phyloP scores from a whole-genome alignment of 306 rosid species.

The Spatholobus suberectus region DNA sequence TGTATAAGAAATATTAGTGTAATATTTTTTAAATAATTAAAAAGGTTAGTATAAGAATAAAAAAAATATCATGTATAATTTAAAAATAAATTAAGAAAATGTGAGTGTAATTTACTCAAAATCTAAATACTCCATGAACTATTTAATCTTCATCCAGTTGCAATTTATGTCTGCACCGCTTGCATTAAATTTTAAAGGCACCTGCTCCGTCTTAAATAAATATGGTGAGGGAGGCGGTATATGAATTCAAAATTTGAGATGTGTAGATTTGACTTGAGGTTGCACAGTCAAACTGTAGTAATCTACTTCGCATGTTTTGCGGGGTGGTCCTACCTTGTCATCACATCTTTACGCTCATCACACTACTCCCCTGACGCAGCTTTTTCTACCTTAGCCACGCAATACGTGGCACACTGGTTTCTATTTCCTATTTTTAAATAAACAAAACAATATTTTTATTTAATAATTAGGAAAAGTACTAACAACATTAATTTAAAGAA shows the following conservation, averaged over 20 bases:
- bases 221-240: background rate
- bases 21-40: too few relatives aligned
- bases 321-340: slow-evolving; percentile 3
- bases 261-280: background rate
- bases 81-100: too few relatives aligned
- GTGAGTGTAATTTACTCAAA: too few relatives aligned
- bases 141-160: too few relatives aligned
- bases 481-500: background rate
- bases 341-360: background rate
- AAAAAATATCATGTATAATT: too few relatives aligned
- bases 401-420: background rate
- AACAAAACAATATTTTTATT: background rate
- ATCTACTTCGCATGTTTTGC: slow-evolving; percentile 29
- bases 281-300: background rate
- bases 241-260: background rate
- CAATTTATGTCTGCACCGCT: background rate
- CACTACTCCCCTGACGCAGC: too few relatives aligned
- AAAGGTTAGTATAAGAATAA: too few relatives aligned
- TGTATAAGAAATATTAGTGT: too few relatives aligned
- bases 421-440: background rate
- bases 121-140: too few relatives aligned
- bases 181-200: background rate
- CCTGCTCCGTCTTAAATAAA: too few relatives aligned
- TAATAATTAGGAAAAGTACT: background rate
- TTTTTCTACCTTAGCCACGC: background rate